A percentile compares a stretch with the other conserved stretches of the same genome.
phyloP scores from a whole-genome alignment of 2,329 filamentous ascomycete species.

The Sporothrix pseudoabietina region DNA sequence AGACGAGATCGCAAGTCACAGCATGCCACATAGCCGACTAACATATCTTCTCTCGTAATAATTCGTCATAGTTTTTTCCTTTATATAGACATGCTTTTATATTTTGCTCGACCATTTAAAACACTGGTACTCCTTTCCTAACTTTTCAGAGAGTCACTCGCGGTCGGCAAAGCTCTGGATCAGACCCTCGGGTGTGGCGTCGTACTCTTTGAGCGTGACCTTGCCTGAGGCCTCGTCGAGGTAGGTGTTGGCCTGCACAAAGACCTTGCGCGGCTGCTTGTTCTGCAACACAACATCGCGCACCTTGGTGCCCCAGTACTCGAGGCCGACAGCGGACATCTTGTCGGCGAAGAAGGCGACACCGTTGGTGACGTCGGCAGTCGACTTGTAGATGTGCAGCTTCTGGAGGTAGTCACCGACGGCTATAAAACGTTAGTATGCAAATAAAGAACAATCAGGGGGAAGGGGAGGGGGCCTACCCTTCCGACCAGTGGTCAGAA shows the following conservation, averaged over 20 bases:
- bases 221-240: constrained; percentile 67
- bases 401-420: constrained; percentile 88
- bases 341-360: constrained; percentile 72
- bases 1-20: too few species aligned
- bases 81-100: background rate
- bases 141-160: constrained; percentile 36
- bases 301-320: constrained; percentile 82
- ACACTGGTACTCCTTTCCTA: background rate
- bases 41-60: background rate
- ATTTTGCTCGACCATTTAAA: background rate
- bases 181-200: constrained; percentile 76
- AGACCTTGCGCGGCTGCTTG: constrained; percentile 85
- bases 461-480: constrained; percentile 43
- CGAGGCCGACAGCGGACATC: constrained; percentile 78
- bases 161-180: constrained; percentile 79
- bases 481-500: constrained; percentile 76
- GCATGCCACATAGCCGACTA: background rate
- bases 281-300: constrained; percentile 73
- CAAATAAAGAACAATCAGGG: background rate
- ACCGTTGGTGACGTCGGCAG: constrained; percentile 79
- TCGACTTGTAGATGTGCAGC: constrained; percentile 89
- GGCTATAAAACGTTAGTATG: constrained; percentile 48
- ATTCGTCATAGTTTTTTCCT: background rate
- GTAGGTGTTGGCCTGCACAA: constrained; percentile 90
- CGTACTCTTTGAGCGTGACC: constrained; percentile 82